These are phyloP conservation scores for Gracilaria caudata DNA, from an alignment of 23 red algal genomes.

Conservation along the genomic window DNA sequence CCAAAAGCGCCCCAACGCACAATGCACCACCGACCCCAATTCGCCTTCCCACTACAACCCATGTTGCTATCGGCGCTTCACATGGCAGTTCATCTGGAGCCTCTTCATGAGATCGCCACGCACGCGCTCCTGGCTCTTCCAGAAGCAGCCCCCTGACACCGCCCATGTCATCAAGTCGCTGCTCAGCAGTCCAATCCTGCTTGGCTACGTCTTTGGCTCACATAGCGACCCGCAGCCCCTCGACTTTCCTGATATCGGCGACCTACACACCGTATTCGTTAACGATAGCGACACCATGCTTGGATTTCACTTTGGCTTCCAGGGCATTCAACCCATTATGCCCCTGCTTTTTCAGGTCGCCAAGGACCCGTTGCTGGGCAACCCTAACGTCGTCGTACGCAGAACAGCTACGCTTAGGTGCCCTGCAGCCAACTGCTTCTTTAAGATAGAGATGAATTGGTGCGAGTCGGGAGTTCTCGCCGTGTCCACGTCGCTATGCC, in stretches of 20 bases:
- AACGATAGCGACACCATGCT: conserved; percentile 42
- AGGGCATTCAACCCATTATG: conserved; percentile 51
- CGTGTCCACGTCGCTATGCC: conserved; percentile 36
- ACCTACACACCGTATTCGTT: conserved; percentile 50
- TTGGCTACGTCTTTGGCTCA: conserved; percentile 55
- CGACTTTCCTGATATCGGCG: conserved; percentile 63
- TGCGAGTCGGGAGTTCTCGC: conserved; percentile 36
- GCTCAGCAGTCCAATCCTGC: conserved; percentile 45
- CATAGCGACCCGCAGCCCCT: conserved; percentile 2
- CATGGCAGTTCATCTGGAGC: conserved; percentile 63
- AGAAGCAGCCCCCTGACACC: conserved; percentile 22
- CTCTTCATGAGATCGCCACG: conserved; percentile 48
- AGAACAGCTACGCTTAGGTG: conserved; percentile 15
- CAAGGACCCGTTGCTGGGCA: conserved; percentile 38
- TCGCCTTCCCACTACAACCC: neutral
- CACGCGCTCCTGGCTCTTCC: conserved; percentile 59
- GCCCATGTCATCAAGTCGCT: conserved; percentile 49
- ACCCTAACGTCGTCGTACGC: conserved; percentile 57
- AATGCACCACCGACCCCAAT: neutral
- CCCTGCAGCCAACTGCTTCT: conserved; percentile 24
- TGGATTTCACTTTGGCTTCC: conserved; percentile 66
- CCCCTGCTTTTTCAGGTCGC: conserved; percentile 50
- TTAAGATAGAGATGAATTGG: conserved; percentile 63
- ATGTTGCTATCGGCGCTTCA: conserved; percentile 7
- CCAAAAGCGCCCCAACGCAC: neutral